These are phyloP conservation scores for Sphagnum contortum DNA, from an alignment of 225 moss, liverwort and hornwort species.

Conservation along the genomic window DNA sequence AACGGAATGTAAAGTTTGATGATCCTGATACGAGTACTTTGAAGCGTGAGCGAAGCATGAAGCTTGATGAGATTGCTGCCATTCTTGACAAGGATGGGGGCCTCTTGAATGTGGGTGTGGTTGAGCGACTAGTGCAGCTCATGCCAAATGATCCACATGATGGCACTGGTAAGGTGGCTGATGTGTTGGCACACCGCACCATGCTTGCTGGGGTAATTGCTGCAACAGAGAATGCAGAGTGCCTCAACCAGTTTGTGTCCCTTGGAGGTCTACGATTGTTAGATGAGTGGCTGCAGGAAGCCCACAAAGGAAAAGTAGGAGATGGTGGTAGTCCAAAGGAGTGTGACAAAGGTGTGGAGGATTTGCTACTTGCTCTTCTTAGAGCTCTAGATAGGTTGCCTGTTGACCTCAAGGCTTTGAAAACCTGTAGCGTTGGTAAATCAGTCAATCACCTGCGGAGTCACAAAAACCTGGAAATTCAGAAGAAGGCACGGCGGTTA, in stretches of 20 bases:
- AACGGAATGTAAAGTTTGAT: slow-evolving; percentile 79
- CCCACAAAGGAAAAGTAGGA: slow-evolving; percentile 92
- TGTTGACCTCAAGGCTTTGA: slow-evolving; percentile 88
- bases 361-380: slow-evolving; percentile 68
- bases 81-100: slow-evolving; percentile 97
- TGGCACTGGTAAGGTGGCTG: slow-evolving; percentile 59
- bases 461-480: slow-evolving; percentile 88
- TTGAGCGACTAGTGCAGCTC: slow-evolving; percentile 77
- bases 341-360: slow-evolving; percentile 89
- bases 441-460: slow-evolving; percentile 90
- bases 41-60: slow-evolving; percentile 99
- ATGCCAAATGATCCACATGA: slow-evolving; percentile 95
- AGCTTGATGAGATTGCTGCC: slow-evolving; percentile 86
- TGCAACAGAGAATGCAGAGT: slow-evolving; percentile 83
- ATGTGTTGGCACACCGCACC: slow-evolving; percentile 67
- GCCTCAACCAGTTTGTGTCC: slow-evolving; percentile 65
- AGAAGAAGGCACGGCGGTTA: slow-evolving; percentile 82
- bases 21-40: slow-evolving; percentile 88
- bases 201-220: slow-evolving; percentile 78
- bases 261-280: slow-evolving; percentile 78
- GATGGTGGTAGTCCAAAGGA: slow-evolving; percentile 96
- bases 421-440: slow-evolving; percentile 89
- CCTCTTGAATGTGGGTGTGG: slow-evolving; percentile 55
- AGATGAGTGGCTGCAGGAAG: slow-evolving; percentile 99
- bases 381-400: slow-evolving; percentile 89